Evolutionary conservation across 768 basidiomycete species (phyloP), one percentile per base, ranked within the genome.

Genomic region (Panaeolus cyanescens): DNA sequence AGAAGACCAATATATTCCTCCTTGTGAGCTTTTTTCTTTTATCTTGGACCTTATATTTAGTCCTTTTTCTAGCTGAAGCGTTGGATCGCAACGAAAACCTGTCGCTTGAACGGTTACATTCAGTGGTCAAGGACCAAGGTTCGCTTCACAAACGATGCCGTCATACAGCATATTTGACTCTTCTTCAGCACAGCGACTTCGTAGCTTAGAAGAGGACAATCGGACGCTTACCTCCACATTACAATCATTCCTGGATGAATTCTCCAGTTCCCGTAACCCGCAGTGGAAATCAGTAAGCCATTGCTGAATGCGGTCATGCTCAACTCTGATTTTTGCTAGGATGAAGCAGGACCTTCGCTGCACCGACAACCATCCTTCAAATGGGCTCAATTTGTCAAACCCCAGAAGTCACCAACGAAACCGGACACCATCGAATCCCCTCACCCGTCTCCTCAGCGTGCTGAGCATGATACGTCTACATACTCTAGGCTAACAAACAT

Each of bases 1-100:
- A 61, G 78, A 89, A 36, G 90, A 91, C 64, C 84, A 93, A 67
- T 97, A 94, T 72, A 84, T 95, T 13, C 95, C 95, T 8, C 93
- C 93, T 60, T 95, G 95, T 94, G 70, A 69, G 92, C 65, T 30
- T 32, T 8, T 39, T 50, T 53, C 42, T 64, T 33, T 28, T 13
- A 34, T 28, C 50, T 60, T 53, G 19, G 12, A 32, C 10, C 30
- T 1, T 28, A 58, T 54, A 17, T 36, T 56, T 65, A 42, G 59
- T 56, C 32, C 50, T 6, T 60, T 31, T 54, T 37, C 22, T 45
- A 77, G 77, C 77, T 36, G 73, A 73, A 66, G 67, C 71, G 50
- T 70, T 69, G 59, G 73, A 72, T 40, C 70, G 65, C 59, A 56
- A 68, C 61, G 69, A 76, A 68, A 77, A 75, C 20, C 64, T 88